These are phyloP conservation scores for Aspergillus aculeatinus DNA, from an alignment of 2,329 filamentous ascomycete species.

Conservation along the genomic window DNA sequence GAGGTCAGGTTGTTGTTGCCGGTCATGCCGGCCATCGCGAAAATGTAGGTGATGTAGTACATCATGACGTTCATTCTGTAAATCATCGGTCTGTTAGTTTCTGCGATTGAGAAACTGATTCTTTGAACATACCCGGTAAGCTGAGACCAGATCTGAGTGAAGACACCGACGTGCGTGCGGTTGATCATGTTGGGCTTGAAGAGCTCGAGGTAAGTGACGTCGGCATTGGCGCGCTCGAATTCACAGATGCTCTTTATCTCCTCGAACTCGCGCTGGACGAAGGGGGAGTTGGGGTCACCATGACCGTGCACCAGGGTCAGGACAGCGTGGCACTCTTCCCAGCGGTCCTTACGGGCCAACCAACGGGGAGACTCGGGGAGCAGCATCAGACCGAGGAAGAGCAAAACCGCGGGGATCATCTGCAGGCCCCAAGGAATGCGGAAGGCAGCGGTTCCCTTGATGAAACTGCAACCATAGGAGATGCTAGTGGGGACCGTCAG, in stretches of 20 bases:
- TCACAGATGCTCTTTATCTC: constrained; percentile 73
- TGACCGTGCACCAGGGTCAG: constrained; percentile 61
- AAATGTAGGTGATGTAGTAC: constrained; percentile 66
- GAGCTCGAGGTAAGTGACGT: constrained; percentile 70
- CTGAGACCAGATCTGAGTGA: constrained; percentile 74
- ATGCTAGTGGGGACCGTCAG: constrained; percentile 39
- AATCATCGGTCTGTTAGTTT: not conserved
- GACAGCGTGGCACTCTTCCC: constrained; percentile 53
- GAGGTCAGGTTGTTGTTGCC: constrained; percentile 63
- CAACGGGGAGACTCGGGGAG: constrained; percentile 62
- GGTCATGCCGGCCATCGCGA: constrained; percentile 67
- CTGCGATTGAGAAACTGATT: not conserved
- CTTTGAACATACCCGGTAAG: constrained; percentile 54
- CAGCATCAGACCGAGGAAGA: constrained; percentile 54
- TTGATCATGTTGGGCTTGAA: constrained; percentile 72
- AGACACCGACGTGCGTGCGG: constrained; percentile 69
- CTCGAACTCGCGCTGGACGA: constrained; percentile 67
- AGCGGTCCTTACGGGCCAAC: constrained; percentile 62
- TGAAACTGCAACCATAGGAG: constrained; percentile 60
- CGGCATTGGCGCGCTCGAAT: constrained; percentile 68
- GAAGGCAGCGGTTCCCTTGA: constrained; percentile 60
- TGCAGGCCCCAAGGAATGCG: constrained; percentile 66
- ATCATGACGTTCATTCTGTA: constrained; percentile 67
- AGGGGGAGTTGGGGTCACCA: constrained; percentile 63
- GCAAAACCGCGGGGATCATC: constrained; percentile 60